These are phyloP conservation scores for Neostapfia colusana DNA, from an alignment of 176 grass and related monocot species.

Conservation along the genomic window DNA sequence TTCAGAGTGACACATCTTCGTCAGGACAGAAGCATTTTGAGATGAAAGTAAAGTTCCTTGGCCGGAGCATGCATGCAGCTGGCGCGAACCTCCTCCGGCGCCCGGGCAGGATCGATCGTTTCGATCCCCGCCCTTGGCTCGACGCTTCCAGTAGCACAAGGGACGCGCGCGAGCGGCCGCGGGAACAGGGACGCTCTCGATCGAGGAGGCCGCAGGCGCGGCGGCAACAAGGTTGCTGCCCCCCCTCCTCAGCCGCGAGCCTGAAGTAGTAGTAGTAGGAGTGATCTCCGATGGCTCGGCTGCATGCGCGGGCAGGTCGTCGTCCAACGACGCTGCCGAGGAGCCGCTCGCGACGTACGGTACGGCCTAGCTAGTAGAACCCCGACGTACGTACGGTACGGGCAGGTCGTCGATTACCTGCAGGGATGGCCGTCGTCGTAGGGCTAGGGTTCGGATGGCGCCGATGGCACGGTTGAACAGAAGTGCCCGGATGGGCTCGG, in stretches of 20 bases:
- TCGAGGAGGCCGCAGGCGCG: slow-evolving; percentile 70
- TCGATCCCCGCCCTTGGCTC: slow-evolving; percentile 85
- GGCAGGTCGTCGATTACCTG: slow-evolving; percentile 36
- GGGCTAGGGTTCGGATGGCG: no score
- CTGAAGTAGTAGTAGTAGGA: no score
- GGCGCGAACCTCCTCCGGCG: slow-evolving; percentile 72
- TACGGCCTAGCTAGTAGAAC: slow-evolving; percentile 40
- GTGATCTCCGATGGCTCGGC: slow-evolving; percentile 49
- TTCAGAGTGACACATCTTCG: neutral
- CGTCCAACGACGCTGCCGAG: slow-evolving; percentile 24
- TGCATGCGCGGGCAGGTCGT: slow-evolving; percentile 22
- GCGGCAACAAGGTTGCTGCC: slow-evolving; percentile 47
- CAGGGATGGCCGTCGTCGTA: neutral
- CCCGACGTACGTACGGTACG: slow-evolving; percentile 35
- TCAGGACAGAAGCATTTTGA: neutral
- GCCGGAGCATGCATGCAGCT: slow-evolving; percentile 50
- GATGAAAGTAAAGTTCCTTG: neutral
- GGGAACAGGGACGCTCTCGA: no score
- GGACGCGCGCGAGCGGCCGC: no score
- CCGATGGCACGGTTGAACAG: no score
- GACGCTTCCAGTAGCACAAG: no score
- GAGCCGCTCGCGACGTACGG: neutral
- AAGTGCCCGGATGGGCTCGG: no score
- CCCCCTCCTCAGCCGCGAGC: no score
- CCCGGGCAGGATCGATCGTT: no score